These are phyloP conservation scores for Cyberlindnera petersonii DNA, from an alignment of 805 yeast genomes.

Conservation along the genomic window DNA sequence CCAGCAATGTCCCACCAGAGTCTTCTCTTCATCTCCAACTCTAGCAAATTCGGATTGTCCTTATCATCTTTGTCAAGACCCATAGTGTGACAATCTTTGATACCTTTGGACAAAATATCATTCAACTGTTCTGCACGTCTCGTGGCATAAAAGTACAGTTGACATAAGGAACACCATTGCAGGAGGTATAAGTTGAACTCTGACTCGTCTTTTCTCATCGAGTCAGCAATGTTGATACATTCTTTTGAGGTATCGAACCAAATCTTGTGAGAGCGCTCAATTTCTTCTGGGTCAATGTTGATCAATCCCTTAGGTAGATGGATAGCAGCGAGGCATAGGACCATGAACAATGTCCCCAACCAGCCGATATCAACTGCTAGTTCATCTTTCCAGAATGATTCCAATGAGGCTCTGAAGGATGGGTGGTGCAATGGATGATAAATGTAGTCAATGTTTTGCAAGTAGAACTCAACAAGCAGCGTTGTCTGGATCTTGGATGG, in stretches of 20 bases:
- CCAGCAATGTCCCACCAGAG: slow-evolving; percentile 31
- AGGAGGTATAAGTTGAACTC: slow-evolving; percentile 20
- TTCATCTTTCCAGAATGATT: slow-evolving; percentile 21
- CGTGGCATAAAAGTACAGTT: slow-evolving; percentile 29
- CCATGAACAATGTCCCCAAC: slow-evolving; percentile 24
- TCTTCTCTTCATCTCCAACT: slow-evolving; percentile 31
- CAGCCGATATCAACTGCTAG: slow-evolving; percentile 24
- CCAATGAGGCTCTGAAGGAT: slow-evolving; percentile 19
- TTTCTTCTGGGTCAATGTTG: slow-evolving; percentile 23
- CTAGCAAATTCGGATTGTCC: slow-evolving; percentile 24
- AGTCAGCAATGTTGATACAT: slow-evolving; percentile 21
- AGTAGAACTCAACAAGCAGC: slow-evolving; percentile 26
- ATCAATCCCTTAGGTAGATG: slow-evolving; percentile 29
- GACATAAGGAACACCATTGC: slow-evolving; percentile 28
- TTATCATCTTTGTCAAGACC: slow-evolving; percentile 26
- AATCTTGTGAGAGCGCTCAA: slow-evolving; percentile 24
- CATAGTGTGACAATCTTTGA: slow-evolving; percentile 25
- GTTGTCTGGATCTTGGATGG: slow-evolving; percentile 26
- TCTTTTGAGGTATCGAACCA: slow-evolving; percentile 29
- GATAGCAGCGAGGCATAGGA: slow-evolving; percentile 25
- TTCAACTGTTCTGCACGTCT: slow-evolving; percentile 26
- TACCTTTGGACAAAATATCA: slow-evolving; percentile 22
- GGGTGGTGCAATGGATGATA: slow-evolving; percentile 31
- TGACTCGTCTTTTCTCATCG: slow-evolving; percentile 10
- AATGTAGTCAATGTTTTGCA: slow-evolving; percentile 28